These are phyloP conservation scores for Thraustochytrium sp. DNA, from an alignment of 352 stramenopile species.

Conservation along the genomic window DNA sequence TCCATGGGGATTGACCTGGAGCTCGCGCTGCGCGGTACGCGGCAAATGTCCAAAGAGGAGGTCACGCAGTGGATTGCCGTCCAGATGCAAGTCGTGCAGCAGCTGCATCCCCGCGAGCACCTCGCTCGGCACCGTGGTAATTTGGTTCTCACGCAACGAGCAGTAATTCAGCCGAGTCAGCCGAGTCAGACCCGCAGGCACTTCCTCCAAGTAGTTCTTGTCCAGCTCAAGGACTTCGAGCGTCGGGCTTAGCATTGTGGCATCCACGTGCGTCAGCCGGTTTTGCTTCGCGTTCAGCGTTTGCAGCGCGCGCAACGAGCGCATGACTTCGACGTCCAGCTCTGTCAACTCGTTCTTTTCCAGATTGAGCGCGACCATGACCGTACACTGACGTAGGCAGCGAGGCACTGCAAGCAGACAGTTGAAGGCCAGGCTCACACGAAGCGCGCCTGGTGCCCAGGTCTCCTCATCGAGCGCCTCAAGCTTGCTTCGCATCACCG, in stretches of 20 bases:
- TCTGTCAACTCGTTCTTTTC: background rate
- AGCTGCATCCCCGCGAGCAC: background rate
- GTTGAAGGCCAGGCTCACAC: background rate
- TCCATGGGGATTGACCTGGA: background rate
- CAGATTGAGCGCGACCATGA: background rate
- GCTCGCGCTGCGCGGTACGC: background rate
- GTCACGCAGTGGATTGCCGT: background rate
- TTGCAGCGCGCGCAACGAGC: background rate
- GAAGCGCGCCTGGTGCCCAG: background rate
- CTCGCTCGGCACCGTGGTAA: background rate
- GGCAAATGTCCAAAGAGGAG: background rate
- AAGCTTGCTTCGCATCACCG: background rate
- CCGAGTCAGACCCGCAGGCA: background rate
- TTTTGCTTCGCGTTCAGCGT: background rate
- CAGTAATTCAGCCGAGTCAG: background rate
- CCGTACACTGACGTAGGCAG: background rate
- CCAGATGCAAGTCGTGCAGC: background rate
- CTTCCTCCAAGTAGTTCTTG: slow-evolving; percentile 1
- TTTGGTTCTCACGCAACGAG: background rate
- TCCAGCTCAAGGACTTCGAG: background rate
- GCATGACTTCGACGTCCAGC: background rate
- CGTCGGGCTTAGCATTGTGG: background rate
- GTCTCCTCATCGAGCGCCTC: background rate
- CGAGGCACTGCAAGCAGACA: background rate
- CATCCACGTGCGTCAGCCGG: background rate